Evolutionary conservation across 2,329 filamentous ascomycete genomes (phyloP).

Genomic region (Aspergillus transmontanensis): DNA sequence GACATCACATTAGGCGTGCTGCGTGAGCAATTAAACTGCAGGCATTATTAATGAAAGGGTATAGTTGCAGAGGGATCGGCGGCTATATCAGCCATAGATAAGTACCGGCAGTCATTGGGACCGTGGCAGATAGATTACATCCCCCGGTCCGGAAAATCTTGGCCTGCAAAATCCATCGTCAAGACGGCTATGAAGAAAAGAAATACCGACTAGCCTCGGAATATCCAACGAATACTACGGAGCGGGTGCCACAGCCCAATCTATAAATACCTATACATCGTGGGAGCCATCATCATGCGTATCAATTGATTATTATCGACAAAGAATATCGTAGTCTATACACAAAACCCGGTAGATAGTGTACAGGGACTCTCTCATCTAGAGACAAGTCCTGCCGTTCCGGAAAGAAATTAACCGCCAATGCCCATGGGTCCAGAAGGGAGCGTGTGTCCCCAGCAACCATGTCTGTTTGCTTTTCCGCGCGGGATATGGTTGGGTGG

Average conservation of each 20-base stretch:
- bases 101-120: neutral
- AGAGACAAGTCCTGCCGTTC: slow-evolving; percentile 1
- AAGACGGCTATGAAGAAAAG: neutral
- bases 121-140: neutral
- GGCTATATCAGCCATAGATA: neutral
- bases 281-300: slow-evolving; percentile 4
- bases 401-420: slow-evolving; percentile 4
- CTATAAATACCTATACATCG: neutral
- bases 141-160: neutral
- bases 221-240: neutral
- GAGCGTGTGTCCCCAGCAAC: neutral
- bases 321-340: slow-evolving; percentile 10
- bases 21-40: neutral
- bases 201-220: neutral
- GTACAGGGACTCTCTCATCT: slow-evolving; percentile 8
- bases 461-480: neutral
- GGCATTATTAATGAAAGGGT: neutral
- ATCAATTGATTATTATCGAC: slow-evolving; percentile 11
- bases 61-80: neutral
- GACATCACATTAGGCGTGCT: neutral
- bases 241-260: neutral
- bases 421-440: neutral
- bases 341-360: slow-evolving; percentile 10
- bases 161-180: neutral
- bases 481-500: slow-evolving; percentile 1